phyloP scores from a whole-genome alignment of 305 asterid species.

The Lippia alba region DNA sequence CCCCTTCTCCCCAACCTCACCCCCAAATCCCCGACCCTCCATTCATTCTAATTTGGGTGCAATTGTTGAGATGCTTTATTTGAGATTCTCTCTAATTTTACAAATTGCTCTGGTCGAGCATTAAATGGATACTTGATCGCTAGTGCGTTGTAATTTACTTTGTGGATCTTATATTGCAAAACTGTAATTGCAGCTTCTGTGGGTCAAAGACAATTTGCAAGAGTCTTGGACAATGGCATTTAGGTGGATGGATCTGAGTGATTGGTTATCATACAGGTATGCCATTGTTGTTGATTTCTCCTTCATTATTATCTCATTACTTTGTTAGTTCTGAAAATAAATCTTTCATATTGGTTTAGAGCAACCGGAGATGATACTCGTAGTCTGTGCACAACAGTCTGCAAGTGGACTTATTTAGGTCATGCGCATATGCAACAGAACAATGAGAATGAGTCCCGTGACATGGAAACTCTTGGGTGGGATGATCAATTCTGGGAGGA shows the following conservation, averaged over 20 bases:
- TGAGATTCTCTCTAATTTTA: conserved; percentile 9
- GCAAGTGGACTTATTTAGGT: conserved; percentile 99
- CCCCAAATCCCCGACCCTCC: not conserved
- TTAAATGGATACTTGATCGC: conserved; percentile 3
- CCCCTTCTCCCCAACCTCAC: not conserved
- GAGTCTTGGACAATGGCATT: conserved; percentile 94
- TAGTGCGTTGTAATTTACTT: conserved; percentile 24
- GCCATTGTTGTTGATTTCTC: conserved; percentile 17
- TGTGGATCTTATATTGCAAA: conserved; percentile 35
- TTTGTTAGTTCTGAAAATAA: conserved; percentile 1
- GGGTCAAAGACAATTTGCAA: conserved; percentile 94
- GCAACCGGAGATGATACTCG: conserved; percentile 99
- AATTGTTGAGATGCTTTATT: conserved; percentile 9
- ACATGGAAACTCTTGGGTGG: conserved; percentile 98
- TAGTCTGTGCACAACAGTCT: conserved; percentile 95
- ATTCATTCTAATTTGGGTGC: not conserved
- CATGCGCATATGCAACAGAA: conserved; percentile 97
- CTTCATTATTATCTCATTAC: conserved; percentile 20
- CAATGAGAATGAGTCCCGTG: conserved; percentile 70
- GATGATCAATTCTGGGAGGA: conserved; percentile 98
- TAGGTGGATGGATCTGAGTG: conserved; percentile 99
- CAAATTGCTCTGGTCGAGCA: not conserved
- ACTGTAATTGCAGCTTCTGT: conserved; percentile 71
- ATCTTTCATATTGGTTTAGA: conserved; percentile 44
- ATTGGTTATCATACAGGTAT: conserved; percentile 95